Evolutionary conservation across 805 yeast genomes (phyloP), one percentile per base, ranked within the genome.

Genomic region (Lipomyces kockii): DNA sequence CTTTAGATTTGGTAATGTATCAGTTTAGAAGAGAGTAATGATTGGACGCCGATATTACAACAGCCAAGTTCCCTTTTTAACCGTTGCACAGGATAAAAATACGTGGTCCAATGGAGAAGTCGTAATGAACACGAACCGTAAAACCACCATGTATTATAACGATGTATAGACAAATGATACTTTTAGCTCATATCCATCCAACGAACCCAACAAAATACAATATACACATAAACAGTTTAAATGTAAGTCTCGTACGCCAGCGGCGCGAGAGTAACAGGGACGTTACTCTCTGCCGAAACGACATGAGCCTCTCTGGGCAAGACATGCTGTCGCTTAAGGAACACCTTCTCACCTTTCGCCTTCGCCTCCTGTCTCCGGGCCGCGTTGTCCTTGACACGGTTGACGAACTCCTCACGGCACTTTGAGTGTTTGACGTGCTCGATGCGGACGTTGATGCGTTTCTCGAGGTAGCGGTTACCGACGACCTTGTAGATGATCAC

Each of bases 371-470:
- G 83, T 86, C 89, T 90, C 87, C 87, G 87, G 78, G 91, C 95
- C 83, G 97, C 97, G 86, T 94, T 95, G 81, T 89, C 82, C 89
- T 93, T 94, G 81, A 95, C 99, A 88, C 99, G 92, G 89, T 91
- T 90, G 85, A 95, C 88, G 86, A 95, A 95, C 86, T 95, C 98
- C 84, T 91, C 91, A 87, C 99, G 94, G 89, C 98, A 95, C 87
- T 94, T 94, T 81, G 99, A 95, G 92, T 95, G 99, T 87, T 92
- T 93, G 81, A 95, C 86, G 87, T 95, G 99, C 89, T 95, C 99
- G 81, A 95, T 89, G 87, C 97, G 94, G 83, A 95, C 86, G 91
- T 92, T 93, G 81, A 95, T 89, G 86, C 97, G 94, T 90, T 95
- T 95, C 88, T 95, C 98, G 76, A 95, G 78, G 92, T 94, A 95